Base-by-base conservation (phyloP, 345 rosid genomes). In the Bruguiera gymnorhiza region DNA sequence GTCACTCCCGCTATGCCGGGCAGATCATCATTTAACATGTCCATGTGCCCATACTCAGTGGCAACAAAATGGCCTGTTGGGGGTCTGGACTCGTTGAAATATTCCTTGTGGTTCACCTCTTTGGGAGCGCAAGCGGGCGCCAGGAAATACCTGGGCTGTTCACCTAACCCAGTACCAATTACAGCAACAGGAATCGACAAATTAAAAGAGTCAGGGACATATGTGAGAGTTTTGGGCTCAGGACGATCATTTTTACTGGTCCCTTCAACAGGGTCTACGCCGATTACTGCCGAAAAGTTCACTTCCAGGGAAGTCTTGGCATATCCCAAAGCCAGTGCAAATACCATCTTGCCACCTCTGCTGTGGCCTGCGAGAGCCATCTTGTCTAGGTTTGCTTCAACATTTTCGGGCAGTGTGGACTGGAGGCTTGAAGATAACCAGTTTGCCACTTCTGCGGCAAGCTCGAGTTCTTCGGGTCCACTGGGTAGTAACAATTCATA, bases 231-330 rank as follows among this genome's bases (percentile, higher is more conserved):
- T 2, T 71, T 4, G 50, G 86, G 88, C 0, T 56, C 5, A 2
- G 65, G 53, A 26, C 37, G 70, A 6, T 8, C 10, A 7, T 2
- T 6, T 27, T 10, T 60, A 11, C 20, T 30, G 0, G 3, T 0
- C 5, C 84, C 81, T 20, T 74, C 88, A 6, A 82, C 86, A 0
- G 82, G 86, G 66, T 78, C 84, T 13, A 85, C 57, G 6, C 73
- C 84, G 0, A 75, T 50, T 2, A 85, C 26, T 4, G 80, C 70
- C 1, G 75, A 72, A 29, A 80, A 59, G 24, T 67, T 24, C 0
- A 71, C 24, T 5, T 48, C 24, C 6, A 31, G 21, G 18, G 63
- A 24, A n/a, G 34, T 59, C 16, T 62, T 27, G 20, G 72, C 64
- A 27, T 64, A 50, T 1, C 78, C 79, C 29, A 84, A 79, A 9